Evolutionary conservation across 805 yeast species (phyloP).

Genomic region (Blastobotrys robertii): DNA sequence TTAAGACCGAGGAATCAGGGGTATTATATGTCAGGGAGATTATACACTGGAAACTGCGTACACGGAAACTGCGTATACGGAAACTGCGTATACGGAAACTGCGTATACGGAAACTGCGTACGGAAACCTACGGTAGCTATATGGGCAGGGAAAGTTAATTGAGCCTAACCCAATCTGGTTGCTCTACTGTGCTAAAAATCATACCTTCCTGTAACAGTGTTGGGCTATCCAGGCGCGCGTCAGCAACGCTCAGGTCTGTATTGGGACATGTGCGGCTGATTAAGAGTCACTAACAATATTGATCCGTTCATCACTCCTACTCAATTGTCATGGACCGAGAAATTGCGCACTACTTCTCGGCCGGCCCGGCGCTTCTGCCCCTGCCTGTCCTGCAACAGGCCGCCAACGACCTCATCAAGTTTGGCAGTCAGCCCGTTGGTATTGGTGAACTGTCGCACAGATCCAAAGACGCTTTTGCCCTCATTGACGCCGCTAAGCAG

Average conservation of each 20-base stretch:
- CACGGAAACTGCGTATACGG: no score
- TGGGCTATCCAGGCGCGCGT: no score
- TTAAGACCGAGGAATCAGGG: neutral
- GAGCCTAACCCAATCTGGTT: no score
- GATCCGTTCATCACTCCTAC: neutral
- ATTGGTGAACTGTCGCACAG: constrained; percentile 96
- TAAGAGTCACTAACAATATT: neutral
- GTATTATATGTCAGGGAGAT: no score
- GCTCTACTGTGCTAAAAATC: no score
- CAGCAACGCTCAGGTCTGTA: neutral
- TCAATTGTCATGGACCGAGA: neutral
- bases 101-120: no score
- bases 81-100: no score
- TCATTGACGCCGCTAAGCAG: constrained; percentile 67
- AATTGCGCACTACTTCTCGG: constrained; percentile 61
- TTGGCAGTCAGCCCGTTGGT: constrained; percentile 65
- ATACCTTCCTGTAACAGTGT: no score
- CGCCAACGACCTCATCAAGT: constrained; percentile 70
- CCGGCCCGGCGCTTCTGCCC: constrained; percentile 97
- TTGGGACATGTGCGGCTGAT: neutral
- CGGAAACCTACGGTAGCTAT: no score
- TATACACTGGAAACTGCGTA: no score
- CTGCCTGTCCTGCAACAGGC: constrained; percentile 78
- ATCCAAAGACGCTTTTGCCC: constrained; percentile 66
- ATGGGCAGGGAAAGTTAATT: no score